A percentile compares a stretch with the other conserved stretches of the same genome.
phyloP scores from a whole-genome alignment of 805 yeast genomes.

The Lipomyces sp. region DNA sequence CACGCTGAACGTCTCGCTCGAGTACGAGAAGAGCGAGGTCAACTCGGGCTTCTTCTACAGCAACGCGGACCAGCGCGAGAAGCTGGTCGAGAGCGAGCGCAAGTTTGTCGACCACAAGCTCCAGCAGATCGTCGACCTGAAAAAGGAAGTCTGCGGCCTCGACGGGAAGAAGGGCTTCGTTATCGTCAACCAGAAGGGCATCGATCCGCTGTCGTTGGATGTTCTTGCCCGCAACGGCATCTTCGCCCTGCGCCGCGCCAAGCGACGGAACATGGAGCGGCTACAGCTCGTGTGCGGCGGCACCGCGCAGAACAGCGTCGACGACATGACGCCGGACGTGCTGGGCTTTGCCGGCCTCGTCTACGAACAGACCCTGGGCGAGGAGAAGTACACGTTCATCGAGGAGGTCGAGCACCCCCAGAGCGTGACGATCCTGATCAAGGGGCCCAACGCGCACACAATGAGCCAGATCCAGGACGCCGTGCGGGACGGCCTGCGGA shows the following conservation, averaged over 20 bases:
- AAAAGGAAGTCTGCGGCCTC: slow-evolving; percentile 83
- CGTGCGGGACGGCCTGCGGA: slow-evolving; percentile 92
- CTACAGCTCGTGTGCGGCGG: slow-evolving; percentile 95
- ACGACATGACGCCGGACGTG: slow-evolving; percentile 73
- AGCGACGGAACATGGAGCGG: slow-evolving; percentile 98
- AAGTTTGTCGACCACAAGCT: slow-evolving; percentile 91
- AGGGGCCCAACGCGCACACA: slow-evolving; percentile 82
- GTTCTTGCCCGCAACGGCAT: slow-evolving; percentile 89
- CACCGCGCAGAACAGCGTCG: slow-evolving; percentile 95
- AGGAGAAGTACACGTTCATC: slow-evolving; percentile 94
- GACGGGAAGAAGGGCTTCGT: slow-evolving; percentile 77
- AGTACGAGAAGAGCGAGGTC: slow-evolving; percentile 96
- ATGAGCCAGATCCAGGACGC: slow-evolving; percentile 95
- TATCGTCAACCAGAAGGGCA: slow-evolving; percentile 95
- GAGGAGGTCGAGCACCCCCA: slow-evolving; percentile 85
- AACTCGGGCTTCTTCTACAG: slow-evolving; percentile 94
- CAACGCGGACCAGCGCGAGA: slow-evolving; percentile 92
- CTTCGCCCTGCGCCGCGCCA: slow-evolving; percentile 93
- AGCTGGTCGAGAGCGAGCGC: slow-evolving; percentile 88
- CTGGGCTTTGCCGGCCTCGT: slow-evolving; percentile 89
- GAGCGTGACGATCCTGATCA: slow-evolving; percentile 85
- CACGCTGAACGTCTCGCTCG: slow-evolving; percentile 88
- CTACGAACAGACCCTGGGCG: slow-evolving; percentile 90
- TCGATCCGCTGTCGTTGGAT: slow-evolving; percentile 96
- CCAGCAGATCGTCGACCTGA: slow-evolving; percentile 84